Evolutionary conservation across 1,284 basidiomycete species (phyloP), one percentile per base, ranked within the genome.

Genomic region (Kwoniella shivajii): DNA sequence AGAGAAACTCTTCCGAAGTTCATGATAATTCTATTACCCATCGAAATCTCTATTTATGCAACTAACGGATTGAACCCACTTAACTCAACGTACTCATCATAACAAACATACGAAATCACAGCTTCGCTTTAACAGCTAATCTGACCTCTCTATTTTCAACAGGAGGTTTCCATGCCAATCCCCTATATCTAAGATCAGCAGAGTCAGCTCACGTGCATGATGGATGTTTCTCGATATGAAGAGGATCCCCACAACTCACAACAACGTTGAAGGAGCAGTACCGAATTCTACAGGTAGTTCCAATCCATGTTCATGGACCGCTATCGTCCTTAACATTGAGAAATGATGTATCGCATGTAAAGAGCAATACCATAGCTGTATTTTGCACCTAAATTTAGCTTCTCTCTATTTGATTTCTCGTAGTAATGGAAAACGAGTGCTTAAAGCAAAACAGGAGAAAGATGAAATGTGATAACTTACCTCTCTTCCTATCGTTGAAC

Each of bases 261-360:
- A 52, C 20, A 77, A 50, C 1, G 75, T 77, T 3, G 75, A 71
- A 1, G 75, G 75, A 0, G 75, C 73, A 6, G 73, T 75, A 11
- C 75, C 75, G 48, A 77, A 77, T 50, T 74, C 73, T 7, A 71
- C 60, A 3, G 75, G 73, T 16, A 77, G 61, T 1, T 64, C 43
- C 5, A 77, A 43, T 3, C 70, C 69, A n/a, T 74, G 68, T 66
- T 79, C 69, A 63, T 78, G 69, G 9, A 74, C 73, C 11, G 73
- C 74, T 30, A 78, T 75, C 6, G 72, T 72, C 10, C 75, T 60
- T 13, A 76, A 48, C 74, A 77, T 76, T 7, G 73, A 73, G 57
- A 71, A 74, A 47, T 77, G 75, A 44, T 76, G 73, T 16, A 77
- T 76, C 3, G 73, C 67, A 50, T 76, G 73, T 14, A 75, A 56